Evolutionary conservation across 1,139 yeast genomes (phyloP).

Genomic region (Candida dubliniensis): DNA sequence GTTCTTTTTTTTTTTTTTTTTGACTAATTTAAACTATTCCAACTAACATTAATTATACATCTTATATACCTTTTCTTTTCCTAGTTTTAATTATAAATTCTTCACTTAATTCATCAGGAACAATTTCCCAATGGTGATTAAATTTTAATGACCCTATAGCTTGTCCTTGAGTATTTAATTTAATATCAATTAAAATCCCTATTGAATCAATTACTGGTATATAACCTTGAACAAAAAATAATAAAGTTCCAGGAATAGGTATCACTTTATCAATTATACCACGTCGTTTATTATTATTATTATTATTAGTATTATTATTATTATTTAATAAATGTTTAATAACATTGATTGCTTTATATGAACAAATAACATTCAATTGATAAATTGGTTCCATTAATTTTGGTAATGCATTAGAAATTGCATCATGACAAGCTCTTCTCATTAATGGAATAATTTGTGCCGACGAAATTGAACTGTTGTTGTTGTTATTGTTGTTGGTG

Average conservation of each 20-base stretch:
- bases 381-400: slow-evolving; percentile 81
- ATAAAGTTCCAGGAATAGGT: slow-evolving; percentile 75
- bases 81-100: slow-evolving; percentile 91
- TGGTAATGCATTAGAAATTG: slow-evolving; percentile 78
- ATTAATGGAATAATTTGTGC: slow-evolving; percentile 84
- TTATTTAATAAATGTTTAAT: slow-evolving; percentile 48
- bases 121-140: slow-evolving; percentile 72
- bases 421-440: slow-evolving; percentile 82
- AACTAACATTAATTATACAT: no score
- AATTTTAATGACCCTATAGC: slow-evolving; percentile 70
- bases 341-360: slow-evolving; percentile 41
- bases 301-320: no score
- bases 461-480: slow-evolving; percentile 33
- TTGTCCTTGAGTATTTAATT: slow-evolving; percentile 75
- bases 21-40: no score
- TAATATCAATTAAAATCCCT: slow-evolving; percentile 84
- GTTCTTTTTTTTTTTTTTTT: no score
- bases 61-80: slow-evolving; percentile 78
- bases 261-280: slow-evolving; percentile 42
- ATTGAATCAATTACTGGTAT: slow-evolving; percentile 89
- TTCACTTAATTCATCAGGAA: slow-evolving; percentile 89
- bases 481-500: slow-evolving; percentile 22
- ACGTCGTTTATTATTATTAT: slow-evolving; percentile 45
- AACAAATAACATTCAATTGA: slow-evolving; percentile 58
- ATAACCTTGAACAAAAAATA: slow-evolving; percentile 59